Conservation (phyloP, 768 basidiomycete species). For the Leccinum disarticulatum region DNA sequence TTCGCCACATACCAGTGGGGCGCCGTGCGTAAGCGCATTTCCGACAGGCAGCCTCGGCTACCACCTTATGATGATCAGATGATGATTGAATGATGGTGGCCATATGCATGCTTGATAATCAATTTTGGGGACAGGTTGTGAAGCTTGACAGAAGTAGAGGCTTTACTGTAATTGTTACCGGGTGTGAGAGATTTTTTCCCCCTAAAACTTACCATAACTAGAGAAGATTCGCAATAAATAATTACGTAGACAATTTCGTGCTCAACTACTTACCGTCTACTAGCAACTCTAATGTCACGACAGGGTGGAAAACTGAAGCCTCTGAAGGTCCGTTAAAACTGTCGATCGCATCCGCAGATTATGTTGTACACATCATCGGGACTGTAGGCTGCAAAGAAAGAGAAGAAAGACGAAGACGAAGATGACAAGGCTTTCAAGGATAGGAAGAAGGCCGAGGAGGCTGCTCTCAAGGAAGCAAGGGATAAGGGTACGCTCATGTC, state of each 20-base stretch:
- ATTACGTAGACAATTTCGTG: background rate
- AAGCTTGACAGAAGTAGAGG: too few species aligned
- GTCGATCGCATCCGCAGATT: background rate
- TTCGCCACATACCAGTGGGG: too few species aligned
- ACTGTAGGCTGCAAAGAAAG: slow-evolving; percentile 78
- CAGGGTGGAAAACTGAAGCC: slow-evolving; percentile 89
- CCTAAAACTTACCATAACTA: slow-evolving; percentile 6
- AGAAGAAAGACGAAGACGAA: slow-evolving; percentile 67
- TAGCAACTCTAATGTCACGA: slow-evolving; percentile 37
- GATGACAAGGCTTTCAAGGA: slow-evolving; percentile 74
- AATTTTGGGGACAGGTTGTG: too few species aligned
- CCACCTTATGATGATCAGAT: too few species aligned
- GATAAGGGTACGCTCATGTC: slow-evolving; percentile 57
- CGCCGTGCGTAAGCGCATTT: too few species aligned
- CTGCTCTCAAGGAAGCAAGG: slow-evolving; percentile 67
- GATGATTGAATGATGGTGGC: too few species aligned
- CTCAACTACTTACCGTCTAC: background rate
- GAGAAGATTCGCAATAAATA: background rate
- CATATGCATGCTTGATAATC: too few species aligned
- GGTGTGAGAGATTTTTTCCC: background rate
- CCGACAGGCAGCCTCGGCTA: too few species aligned
- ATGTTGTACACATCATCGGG: background rate
- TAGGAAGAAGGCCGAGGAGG: slow-evolving; percentile 73
- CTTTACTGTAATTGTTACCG: too few species aligned
- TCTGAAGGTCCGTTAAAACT: slow-evolving; percentile 56